These are phyloP conservation scores for Talaromyces sp. DNA, from an alignment of 2,329 filamentous ascomycete genomes.

Conservation along the genomic window DNA sequence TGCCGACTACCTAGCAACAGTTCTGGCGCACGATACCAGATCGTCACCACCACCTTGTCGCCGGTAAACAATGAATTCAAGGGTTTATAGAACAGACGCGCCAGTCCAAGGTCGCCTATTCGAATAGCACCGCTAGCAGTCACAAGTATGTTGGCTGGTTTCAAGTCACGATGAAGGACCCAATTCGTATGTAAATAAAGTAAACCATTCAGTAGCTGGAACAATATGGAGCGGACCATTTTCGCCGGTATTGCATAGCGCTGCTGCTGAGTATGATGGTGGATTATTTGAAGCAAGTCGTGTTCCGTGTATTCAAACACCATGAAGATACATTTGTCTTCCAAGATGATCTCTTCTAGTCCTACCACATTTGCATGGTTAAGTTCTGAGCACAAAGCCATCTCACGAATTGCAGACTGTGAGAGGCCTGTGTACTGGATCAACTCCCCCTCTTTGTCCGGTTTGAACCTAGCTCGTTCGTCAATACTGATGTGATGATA, in stretches of 20 bases:
- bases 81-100: constrained; percentile 89
- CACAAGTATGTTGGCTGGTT: constrained; percentile 98
- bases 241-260: constrained; percentile 81
- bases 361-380: constrained; percentile 84
- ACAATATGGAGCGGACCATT: constrained; percentile 91
- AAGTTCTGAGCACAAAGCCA: constrained; percentile 92
- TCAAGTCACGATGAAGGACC: constrained; percentile 94
- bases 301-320: constrained; percentile 99
- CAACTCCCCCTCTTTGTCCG: constrained; percentile 94
- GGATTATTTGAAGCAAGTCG: constrained; percentile 94
- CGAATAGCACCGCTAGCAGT: constrained; percentile 85
- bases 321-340: constrained; percentile 99
- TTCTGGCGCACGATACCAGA: constrained; percentile 97
- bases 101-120: constrained; percentile 90
- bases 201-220: constrained; percentile 89
- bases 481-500: not conserved
- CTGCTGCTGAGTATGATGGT: constrained; percentile 89
- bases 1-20: constrained; percentile 88
- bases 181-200: constrained; percentile 95
- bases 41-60: constrained; percentile 97
- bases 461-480: constrained; percentile 65
- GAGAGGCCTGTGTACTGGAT: constrained; percentile 96
- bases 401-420: constrained; percentile 93
- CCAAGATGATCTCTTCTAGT: constrained; percentile 90
- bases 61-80: constrained; percentile 86